A percentile compares a stretch with the other conserved stretches of the same genome.
These are phyloP conservation scores for Phoma sp. DNA, from an alignment of 2,329 filamentous ascomycete genomes.

Conservation along the genomic window DNA sequence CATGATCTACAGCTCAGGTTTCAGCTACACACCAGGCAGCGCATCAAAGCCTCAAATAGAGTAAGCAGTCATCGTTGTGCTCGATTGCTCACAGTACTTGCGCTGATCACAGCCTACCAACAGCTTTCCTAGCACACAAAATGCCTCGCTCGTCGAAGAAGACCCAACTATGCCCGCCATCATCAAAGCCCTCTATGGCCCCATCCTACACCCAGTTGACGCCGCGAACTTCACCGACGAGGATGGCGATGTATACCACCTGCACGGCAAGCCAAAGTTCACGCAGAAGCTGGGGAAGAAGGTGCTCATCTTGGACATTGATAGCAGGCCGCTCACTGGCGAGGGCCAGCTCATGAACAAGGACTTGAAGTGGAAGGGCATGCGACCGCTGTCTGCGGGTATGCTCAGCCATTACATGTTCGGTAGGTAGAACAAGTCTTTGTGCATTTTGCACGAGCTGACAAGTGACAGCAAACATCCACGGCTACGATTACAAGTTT, in stretches of 20 bases:
- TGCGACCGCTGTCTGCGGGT: slow-evolving; percentile 47
- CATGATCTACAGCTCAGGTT: slow-evolving; percentile 40
- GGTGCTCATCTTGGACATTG: slow-evolving; percentile 49
- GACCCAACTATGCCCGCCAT: slow-evolving; percentile 47
- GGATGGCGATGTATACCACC: slow-evolving; percentile 44
- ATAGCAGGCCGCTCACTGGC: slow-evolving; percentile 46
- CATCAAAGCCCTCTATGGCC: slow-evolving; percentile 47
- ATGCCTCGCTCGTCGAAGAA: slow-evolving; percentile 34
- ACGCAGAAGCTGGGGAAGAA: slow-evolving; percentile 47
- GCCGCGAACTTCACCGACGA: slow-evolving; percentile 49
- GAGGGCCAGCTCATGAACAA: slow-evolving; percentile 47
- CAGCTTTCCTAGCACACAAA: slow-evolving; percentile 37
- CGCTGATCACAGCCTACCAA: slow-evolving; percentile 8
- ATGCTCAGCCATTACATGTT: slow-evolving; percentile 52
- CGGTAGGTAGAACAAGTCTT: slow-evolving; percentile 25
- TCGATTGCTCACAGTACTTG: neutral
- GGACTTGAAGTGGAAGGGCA: slow-evolving; percentile 47
- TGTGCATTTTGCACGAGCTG: slow-evolving; percentile 8
- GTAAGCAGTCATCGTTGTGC: slow-evolving; percentile 22
- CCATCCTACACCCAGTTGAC: slow-evolving; percentile 45
- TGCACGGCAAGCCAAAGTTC: slow-evolving; percentile 42
- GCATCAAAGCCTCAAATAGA: slow-evolving; percentile 25
- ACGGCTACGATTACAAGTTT: slow-evolving; percentile 60
- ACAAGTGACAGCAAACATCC: slow-evolving; percentile 51
- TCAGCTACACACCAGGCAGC: slow-evolving; percentile 31